Evolutionary conservation across 2,329 filamentous ascomycete genomes (phyloP), one percentile per base, ranked within the genome.

Genomic region (Alternaria alternata): DNA sequence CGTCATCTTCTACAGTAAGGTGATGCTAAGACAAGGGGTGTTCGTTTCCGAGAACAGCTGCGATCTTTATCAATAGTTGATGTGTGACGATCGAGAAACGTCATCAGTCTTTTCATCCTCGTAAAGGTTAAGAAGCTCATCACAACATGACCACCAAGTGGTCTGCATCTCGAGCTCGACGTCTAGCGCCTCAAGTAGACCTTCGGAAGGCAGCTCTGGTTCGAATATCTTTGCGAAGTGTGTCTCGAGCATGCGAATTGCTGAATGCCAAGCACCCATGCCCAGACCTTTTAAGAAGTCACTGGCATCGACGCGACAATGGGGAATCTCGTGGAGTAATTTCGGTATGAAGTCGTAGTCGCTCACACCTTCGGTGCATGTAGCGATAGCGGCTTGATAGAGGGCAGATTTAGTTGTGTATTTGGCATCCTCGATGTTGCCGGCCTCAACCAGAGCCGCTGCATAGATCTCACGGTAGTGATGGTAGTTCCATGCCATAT

Each of bases 391-490:
- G 11, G 53, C 53, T 20, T 38, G 53, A 20, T 60, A 62, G 6
- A 65, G 22, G 16, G 30, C 42, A 7, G 48, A 61, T 38, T 63
- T 47, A 12, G 32, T 7, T 8, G 61, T 63, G 30, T 56, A 65
- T n/a, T 42, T 41, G 5, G 34, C 49, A 26, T 32, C 18, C 28
- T 41, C 26, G 3, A 32, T 14, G 32, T 48, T 32, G 24, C 53
- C 39, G 3, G 57, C 53, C 18, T 63, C 61, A 4, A 28, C 20
- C 54, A 63, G 61, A 7, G 60, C 54, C 3, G 60, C 32, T 12
- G 57, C 46, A 34, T 61, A 65, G n/a, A 65, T 30, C 9, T 49
- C 42, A 4, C 63, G 63, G 38, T 63, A 65, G 6, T 51, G 51
- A 28, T 51, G 46, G 12, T 63, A 12, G 14, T 39, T 38, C 54